Conservation (phyloP, 768 basidiomycete genomes). For the Termitomyces sp. region DNA sequence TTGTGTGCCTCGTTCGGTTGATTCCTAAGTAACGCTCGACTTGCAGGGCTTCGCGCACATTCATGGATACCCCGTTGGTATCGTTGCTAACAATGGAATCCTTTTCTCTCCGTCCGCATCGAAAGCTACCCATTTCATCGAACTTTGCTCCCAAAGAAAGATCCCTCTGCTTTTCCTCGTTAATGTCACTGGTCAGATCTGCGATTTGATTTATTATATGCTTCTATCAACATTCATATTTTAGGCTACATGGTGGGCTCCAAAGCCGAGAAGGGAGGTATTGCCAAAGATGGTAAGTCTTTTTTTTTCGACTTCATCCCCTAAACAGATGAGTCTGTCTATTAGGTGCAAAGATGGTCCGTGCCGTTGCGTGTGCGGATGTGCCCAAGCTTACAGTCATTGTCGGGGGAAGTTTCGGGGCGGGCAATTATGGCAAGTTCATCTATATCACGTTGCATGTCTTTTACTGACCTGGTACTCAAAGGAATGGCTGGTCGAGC, state of each 20-base stretch:
- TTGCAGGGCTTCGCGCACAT: constrained; percentile 80
- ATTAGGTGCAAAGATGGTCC: constrained; percentile 88
- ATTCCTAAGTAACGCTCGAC: not conserved
- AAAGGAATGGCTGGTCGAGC: constrained; percentile 90
- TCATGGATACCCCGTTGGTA: constrained; percentile 86
- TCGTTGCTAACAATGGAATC: constrained; percentile 93
- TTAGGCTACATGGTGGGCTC: constrained; percentile 93
- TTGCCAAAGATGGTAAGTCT: constrained; percentile 77
- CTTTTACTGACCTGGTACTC: not conserved
- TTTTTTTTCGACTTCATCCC: not conserved
- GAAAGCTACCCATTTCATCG: constrained; percentile 94
- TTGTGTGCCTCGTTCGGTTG: not conserved
- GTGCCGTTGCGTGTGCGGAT: constrained; percentile 89
- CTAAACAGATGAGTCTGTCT: not conserved
- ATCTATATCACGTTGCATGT: not conserved
- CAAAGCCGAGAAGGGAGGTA: constrained; percentile 90
- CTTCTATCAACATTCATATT: not conserved
- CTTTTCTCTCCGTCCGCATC: constrained; percentile 90
- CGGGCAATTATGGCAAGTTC: constrained; percentile 83
- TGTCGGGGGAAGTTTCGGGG: constrained; percentile 91
- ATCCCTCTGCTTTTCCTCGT: constrained; percentile 92
- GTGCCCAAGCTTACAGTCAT: constrained; percentile 93
- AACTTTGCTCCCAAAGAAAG: constrained; percentile 85
- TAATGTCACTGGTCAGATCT: constrained; percentile 73
- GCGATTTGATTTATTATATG: not conserved